Base-by-base conservation (phyloP, 257 asterid species). In the Capsicum rhomboideum region DNA sequence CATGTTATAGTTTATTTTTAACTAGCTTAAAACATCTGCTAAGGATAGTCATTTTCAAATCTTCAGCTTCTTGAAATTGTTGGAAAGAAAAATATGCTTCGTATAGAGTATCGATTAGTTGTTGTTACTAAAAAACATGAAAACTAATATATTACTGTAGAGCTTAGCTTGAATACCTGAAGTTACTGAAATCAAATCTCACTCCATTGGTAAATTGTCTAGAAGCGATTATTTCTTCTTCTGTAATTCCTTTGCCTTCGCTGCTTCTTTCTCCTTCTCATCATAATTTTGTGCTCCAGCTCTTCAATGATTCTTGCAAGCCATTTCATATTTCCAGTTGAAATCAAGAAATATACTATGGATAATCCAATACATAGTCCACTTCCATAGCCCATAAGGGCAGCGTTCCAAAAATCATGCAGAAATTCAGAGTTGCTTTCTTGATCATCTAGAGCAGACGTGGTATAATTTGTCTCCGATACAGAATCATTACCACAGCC, bases 401-500 rank as follows among this genome's bases (percentile, higher is more conserved):
- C 14, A 20, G 13, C 28, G 20, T n/a, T 56, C 64, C 28, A 56
- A n/a, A 56, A 56, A 56, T 56, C 64, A 56, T 20, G 8, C 0
- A 56, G 64, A 56, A 56, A 56, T 56, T 56, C 64, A 8, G 13
- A 56, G 9, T 20, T 2, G 28, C 64, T 56, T 54, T 54, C 61
- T 54, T n/a, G n/a, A n/a, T 56, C 26, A 56, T 56, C 26, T 8
- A 11, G 4, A 26, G 10, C 26, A 56, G n/a, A 58, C 3, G 10
- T 6, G 0, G 2, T 1, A 56, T 56, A 3, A 58, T 3, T n/a
- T 58, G 6, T 58, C 66, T 58, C 3, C 0, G 66, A 13, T 1
- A 28, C 1, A 13, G 14, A n/a, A 58, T 0, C 21, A 58, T 28
- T 9, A n/a, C 29, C 63, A 56, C 63, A n/a, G n/a, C n/a, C n/a